Evolutionary conservation across 805 yeast genomes (phyloP), one percentile per base, ranked within the genome.

Genomic region (Dipodascus geniculatus): DNA sequence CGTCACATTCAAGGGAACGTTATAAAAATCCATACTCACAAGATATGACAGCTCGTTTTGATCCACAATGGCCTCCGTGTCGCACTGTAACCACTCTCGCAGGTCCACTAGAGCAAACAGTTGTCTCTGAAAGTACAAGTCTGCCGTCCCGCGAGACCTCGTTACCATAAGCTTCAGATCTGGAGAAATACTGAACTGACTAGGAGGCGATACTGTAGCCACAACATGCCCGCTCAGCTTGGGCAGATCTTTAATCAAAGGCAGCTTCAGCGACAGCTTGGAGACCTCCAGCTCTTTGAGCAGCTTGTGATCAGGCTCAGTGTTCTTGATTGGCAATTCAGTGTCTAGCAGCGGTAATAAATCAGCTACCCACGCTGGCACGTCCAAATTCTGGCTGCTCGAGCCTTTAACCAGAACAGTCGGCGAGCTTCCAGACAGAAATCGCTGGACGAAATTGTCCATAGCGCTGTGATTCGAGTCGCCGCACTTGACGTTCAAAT

Each of bases 71-170:
- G 57, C 57, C 2, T 33, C 59, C 53, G 56, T 68, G 42, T 60
- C 64, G 2, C 80, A 75, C 0, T 65, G 64, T 22, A 68, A 68
- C 83, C 83, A 80, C 3, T 71, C 71, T 8, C 62, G 61, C 59
- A 76, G 60, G 2, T 70, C 68, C 14, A 79, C 61, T n/a, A 71
- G 67, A 3, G 77, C 74, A 62, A 80, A 79, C 53, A 68, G 69
- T 16, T 54, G 57, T 2, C 62, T 71, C 3, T 71, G 59, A 56
- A 75, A 74, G 51, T 60, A 69, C 38, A 80, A 61, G 44, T 66
- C 65, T 11, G 77, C 69, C 2, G 60, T 52, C 3, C 82, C 82
- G 53, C 70, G 69, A 1, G 77, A 65, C 16, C 66, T 61, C 2
- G 64, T 58, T 1, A 76, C 74, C 1, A 60, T 54, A 1, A 75